Evolutionary conservation across 345 rosid genomes (phyloP), one percentile per base, ranked within the genome.

Genomic region (Salix koriyanagi): DNA sequence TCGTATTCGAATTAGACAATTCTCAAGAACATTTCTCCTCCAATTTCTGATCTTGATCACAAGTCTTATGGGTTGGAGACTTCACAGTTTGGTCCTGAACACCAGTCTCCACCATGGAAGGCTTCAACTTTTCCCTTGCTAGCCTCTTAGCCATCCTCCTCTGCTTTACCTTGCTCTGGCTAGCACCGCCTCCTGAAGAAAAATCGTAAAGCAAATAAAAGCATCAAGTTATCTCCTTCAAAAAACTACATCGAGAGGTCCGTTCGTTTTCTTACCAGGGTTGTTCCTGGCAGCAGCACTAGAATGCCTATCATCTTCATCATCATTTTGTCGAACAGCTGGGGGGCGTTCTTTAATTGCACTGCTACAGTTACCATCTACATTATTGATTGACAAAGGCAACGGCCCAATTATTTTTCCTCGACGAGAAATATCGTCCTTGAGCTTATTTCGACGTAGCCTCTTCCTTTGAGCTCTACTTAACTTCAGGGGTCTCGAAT

Each of bases 1-100:
- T 39, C 42, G 11, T 39, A 8, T 39, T 39, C 42, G 42, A 0
- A 39, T 7, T 7, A 41, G 12, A 10, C 44, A 41, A 7, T 41
- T 83, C 97, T 95, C 83, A 93, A 83, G 50, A 96, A 93, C 58
- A 97, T 95, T 56, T 91, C 92, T 0, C 79, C 91, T 32, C 98
- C 97, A 10, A 94, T 91, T 79, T 88, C 50, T 42, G 11, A 69
- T 30, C 64, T 19, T 75, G n/a, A 7, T 75, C 78, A 36, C 50
- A 9, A 6, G 30, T 69, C 48, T 76, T 50, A 42, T 46, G 34
- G 32, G 61, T 19, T 19, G 58, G 3, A 36, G 70, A 66, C 44
- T 65, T 67, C n/a, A 36, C 13, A 66, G 48, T 79, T 61, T 36
- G 68, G 15, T 26, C 73, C 72, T 36, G 65, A 44, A 10, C 65